Evolutionary conservation across 495 filamentous ascomycete species (phyloP).

Genomic region (Glarea lozoyensis): DNA sequence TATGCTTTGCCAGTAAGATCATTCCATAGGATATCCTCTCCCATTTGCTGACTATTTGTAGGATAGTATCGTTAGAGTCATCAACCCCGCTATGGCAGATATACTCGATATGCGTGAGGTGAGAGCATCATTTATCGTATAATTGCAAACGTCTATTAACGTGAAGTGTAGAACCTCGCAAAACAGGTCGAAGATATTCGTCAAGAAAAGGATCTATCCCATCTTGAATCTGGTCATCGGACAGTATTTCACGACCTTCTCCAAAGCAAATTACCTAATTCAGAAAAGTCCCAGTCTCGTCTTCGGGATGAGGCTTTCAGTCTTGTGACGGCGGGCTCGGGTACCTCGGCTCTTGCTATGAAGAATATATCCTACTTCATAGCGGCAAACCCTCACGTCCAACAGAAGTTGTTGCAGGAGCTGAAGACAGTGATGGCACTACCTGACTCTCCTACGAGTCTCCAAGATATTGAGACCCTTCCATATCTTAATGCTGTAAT

Average conservation of each 20-base stretch:
- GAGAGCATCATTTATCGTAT: too few relatives aligned
- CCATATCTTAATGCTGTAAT: neutral
- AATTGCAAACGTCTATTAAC: too few relatives aligned
- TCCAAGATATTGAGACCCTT: neutral
- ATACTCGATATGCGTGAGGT: too few relatives aligned
- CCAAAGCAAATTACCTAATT: slow-evolving; percentile 16
- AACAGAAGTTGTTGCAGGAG: neutral
- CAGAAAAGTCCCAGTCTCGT: too few relatives aligned
- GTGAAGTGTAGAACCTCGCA: too few relatives aligned
- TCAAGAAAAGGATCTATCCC: slow-evolving; percentile 4
- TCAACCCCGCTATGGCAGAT: too few relatives aligned
- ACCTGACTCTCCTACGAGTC: neutral
- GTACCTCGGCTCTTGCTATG: neutral
- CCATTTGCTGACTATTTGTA: too few relatives aligned
- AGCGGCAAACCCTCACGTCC: neutral
- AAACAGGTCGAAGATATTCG: neutral
- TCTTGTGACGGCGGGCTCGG: neutral
- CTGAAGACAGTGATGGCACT: neutral
- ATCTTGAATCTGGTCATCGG: neutral
- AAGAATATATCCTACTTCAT: neutral
- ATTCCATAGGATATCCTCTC: too few relatives aligned
- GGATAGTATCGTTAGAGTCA: too few relatives aligned
- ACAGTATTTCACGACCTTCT: slow-evolving; percentile 15
- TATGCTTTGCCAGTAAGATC: too few relatives aligned
- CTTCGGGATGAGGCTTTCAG: neutral